phyloP scores from a whole-genome alignment of 2,329 filamentous ascomycete species.

The Clarireedia homoeocarpa region DNA sequence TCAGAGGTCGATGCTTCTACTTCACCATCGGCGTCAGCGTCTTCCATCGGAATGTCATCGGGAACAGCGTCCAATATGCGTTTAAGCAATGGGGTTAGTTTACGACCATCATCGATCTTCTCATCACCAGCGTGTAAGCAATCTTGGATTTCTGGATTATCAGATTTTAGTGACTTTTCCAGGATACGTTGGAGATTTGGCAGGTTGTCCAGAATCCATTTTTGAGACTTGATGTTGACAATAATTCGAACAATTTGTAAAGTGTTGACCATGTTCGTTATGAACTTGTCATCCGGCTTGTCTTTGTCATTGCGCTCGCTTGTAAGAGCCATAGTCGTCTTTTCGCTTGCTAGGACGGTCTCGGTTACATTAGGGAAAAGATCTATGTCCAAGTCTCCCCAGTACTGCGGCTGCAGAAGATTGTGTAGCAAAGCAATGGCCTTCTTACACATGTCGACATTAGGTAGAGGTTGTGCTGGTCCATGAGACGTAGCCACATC shows the following conservation, averaged over 20 bases:
- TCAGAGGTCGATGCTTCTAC: slow-evolving; percentile 76
- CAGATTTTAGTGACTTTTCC: slow-evolving; percentile 81
- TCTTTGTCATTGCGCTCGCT: slow-evolving; percentile 56
- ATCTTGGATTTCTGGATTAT: slow-evolving; percentile 88
- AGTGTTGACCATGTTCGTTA: slow-evolving; percentile 85
- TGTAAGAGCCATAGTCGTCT: slow-evolving; percentile 53
- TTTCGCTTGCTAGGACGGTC: slow-evolving; percentile 74
- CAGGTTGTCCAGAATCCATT: slow-evolving; percentile 81
- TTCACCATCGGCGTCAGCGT: slow-evolving; percentile 77
- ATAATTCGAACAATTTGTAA: slow-evolving; percentile 88
- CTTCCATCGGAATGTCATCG: slow-evolving; percentile 64
- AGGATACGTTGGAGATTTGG: slow-evolving; percentile 75
- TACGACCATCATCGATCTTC: slow-evolving; percentile 59
- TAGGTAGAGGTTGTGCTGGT: slow-evolving; percentile 42
- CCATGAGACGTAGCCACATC: slow-evolving; percentile 40
- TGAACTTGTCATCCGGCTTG: slow-evolving; percentile 74
- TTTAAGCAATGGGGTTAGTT: slow-evolving; percentile 67
- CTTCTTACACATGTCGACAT: slow-evolving; percentile 77
- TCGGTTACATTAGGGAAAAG: slow-evolving; percentile 87
- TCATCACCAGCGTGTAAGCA: slow-evolving; percentile 72
- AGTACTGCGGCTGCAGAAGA: slow-evolving; percentile 77
- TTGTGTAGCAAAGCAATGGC: slow-evolving; percentile 75
- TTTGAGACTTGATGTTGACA: slow-evolving; percentile 76
- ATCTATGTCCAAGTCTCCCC: slow-evolving; percentile 87
- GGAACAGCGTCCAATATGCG: slow-evolving; percentile 86